These are phyloP conservation scores for Solanum piurae DNA, from an alignment of 257 asterid genomes.

Conservation along the genomic window DNA sequence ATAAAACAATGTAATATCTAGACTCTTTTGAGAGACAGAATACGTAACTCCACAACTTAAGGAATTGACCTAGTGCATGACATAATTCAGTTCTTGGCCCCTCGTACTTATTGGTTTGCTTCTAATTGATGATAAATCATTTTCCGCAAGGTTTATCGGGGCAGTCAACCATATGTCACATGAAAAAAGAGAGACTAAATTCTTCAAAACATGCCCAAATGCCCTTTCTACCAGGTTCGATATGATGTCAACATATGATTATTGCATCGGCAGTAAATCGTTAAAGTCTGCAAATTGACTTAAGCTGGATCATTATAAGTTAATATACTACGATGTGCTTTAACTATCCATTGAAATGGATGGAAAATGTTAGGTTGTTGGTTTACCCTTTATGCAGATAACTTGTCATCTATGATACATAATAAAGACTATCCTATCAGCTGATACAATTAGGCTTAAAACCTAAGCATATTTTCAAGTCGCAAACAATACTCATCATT, in stretches of 20 bases:
- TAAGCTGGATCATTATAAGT: neutral
- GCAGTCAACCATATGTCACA: neutral
- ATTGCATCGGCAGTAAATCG: neutral
- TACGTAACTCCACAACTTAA: neutral
- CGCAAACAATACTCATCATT: neutral
- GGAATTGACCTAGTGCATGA: neutral
- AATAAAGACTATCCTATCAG: neutral
- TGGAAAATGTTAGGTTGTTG: neutral
- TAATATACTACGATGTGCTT: neutral
- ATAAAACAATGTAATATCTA: neutral
- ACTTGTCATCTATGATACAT: neutral
- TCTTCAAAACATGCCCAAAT: neutral
- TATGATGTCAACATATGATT: neutral
- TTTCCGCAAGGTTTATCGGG: neutral
- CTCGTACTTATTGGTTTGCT: neutral
- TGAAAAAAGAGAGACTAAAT: neutral
- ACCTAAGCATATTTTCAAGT: neutral
- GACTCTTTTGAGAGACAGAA: neutral
- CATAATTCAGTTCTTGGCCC: neutral
- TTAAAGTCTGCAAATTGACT: neutral
- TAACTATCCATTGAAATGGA: neutral
- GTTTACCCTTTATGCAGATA: neutral
- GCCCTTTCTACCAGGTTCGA: neutral
- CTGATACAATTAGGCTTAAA: neutral
- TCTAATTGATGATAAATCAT: neutral